Base-by-base conservation (phyloP, 73 alveolate genomes). In the Paramecium bursaria region DNA sequence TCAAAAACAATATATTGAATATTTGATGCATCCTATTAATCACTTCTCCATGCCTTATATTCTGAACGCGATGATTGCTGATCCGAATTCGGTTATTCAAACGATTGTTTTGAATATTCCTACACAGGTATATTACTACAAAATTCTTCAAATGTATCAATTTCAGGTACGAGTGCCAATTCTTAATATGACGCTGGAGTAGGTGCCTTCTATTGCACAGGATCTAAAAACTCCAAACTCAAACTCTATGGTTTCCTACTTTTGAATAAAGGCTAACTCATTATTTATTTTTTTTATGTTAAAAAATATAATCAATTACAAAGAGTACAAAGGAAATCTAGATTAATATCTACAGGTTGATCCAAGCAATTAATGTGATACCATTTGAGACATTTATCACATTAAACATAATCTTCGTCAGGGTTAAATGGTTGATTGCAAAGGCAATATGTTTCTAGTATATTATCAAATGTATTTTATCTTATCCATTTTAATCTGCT, bases 341-440 rank as follows among this genome's bases (percentile, higher is more conserved):
- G 26, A 31, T 57, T 42, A 21, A 39, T 57, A 31, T 67, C 82
- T 17, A 7, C 33, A 39, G 33, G 15, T 11, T 39, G 6, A 6
- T 42, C 82, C n/a, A 67, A 53, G 21, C 82, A 67, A 13, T 42
- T 57, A 10, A 67, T 39, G n/a, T 67, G 82, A 26, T 33, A 67
- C 82, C 82, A 67, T 15, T 67, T 39, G 33, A 39, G 25, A 21
- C 82, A 67, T 39, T 67, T 67, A 67, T 67, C 82, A 39, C 82
- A 67, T 57, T 67, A 67, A 67, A 67, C 44, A 42, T 67, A 67
- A 46, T 33, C 22, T 14, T 39, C 26, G 4, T 67, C 82, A 9
- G 82, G 82, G 27, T 67, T 67, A 42, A 42, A 42, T 35, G 82
- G 82, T 47, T 67, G 13, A 1, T 67, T 10, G 25, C 82, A 67